Evolutionary conservation across 768 basidiomycete species (phyloP).

Genomic region (Leccinellum albellum): DNA sequence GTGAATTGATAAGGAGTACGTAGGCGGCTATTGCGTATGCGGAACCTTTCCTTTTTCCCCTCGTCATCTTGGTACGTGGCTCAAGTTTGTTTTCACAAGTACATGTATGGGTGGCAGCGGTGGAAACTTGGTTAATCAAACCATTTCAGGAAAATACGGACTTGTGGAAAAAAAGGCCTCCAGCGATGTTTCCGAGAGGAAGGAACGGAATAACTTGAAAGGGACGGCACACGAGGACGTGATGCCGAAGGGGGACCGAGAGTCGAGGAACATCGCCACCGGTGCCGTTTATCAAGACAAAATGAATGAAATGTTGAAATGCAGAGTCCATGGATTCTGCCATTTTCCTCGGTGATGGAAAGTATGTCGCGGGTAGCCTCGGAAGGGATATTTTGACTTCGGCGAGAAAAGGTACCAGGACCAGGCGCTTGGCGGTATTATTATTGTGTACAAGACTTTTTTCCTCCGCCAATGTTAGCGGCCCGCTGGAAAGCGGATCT

Average conservation of each 20-base stretch:
- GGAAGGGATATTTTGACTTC: neutral
- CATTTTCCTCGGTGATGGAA: neutral
- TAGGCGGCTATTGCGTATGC: neutral
- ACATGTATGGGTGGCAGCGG: neutral
- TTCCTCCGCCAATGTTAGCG: neutral
- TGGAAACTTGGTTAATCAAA: neutral
- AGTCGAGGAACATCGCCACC: neutral
- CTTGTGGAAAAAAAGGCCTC: neutral
- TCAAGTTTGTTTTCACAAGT: neutral
- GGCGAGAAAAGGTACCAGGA: neutral
- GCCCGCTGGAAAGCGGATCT: neutral
- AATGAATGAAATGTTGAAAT: neutral
- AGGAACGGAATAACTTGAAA: neutral
- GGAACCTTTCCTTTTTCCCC: neutral
- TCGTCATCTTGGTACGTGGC: neutral
- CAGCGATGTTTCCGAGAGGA: neutral
- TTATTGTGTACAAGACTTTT: neutral
- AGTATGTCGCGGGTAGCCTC: neutral
- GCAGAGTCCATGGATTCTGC: neutral
- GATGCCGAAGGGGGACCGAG: neutral
- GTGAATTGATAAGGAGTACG: neutral
- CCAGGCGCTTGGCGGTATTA: neutral
- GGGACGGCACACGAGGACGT: neutral
- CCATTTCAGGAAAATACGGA: neutral
- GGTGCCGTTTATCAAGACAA: neutral